These are phyloP conservation scores for Neophaeococcomyces aloes DNA, from an alignment of 2,329 filamentous ascomycete species.

Conservation along the genomic window DNA sequence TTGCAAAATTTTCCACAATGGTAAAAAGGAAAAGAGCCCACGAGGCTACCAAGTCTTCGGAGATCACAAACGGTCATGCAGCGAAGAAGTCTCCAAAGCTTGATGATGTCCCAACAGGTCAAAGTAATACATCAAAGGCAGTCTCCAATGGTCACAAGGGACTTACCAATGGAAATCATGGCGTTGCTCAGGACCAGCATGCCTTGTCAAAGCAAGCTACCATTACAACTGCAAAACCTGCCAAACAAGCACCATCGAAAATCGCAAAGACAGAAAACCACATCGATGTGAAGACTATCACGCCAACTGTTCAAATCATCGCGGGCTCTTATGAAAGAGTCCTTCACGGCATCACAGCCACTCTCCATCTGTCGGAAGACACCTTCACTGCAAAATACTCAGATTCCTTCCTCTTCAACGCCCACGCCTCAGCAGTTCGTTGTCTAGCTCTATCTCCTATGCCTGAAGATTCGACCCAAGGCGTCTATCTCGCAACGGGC, in stretches of 20 bases:
- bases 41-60: slow-evolving; percentile 1
- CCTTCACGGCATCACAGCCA: slow-evolving; percentile 80
- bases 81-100: slow-evolving; percentile 11
- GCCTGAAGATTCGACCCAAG: slow-evolving; percentile 56
- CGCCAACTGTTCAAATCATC: slow-evolving; percentile 67
- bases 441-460: slow-evolving; percentile 76
- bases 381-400: slow-evolving; percentile 52
- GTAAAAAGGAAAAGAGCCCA: slow-evolving; percentile 37
- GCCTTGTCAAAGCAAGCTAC: slow-evolving; percentile 27
- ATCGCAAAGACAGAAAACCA: slow-evolving; percentile 24
- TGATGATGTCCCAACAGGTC: neutral
- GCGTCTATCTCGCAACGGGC: slow-evolving; percentile 80
- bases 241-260: slow-evolving; percentile 15
- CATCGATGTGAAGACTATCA: slow-evolving; percentile 25
- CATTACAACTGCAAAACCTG: slow-evolving; percentile 7
- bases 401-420: slow-evolving; percentile 92
- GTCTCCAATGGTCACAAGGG: neutral
- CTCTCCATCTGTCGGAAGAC: slow-evolving; percentile 39
- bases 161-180: slow-evolving; percentile 13
- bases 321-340: slow-evolving; percentile 90
- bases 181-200: slow-evolving; percentile 22
- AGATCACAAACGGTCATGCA: neutral
- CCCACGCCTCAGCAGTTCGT: slow-evolving; percentile 80
- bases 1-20: slow-evolving; percentile 23
- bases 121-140: neutral